Evolutionary conservation across 2,329 filamentous ascomycete species (phyloP).

Genomic region (Stachybotrys chartarum): DNA sequence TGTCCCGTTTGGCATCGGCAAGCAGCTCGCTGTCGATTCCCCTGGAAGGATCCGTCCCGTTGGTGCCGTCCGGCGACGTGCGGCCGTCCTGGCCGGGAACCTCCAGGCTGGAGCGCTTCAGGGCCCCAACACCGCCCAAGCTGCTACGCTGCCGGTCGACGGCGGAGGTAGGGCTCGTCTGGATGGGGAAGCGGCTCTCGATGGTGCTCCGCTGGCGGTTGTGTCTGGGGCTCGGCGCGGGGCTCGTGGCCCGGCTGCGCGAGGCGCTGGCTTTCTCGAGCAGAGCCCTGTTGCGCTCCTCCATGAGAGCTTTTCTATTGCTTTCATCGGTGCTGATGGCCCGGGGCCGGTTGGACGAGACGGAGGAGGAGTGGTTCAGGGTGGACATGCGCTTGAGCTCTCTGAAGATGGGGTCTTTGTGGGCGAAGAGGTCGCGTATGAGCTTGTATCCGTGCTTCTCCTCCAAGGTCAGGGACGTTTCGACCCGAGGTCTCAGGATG

Average conservation of each 20-base stretch:
- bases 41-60: constrained; percentile 27
- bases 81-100: constrained; percentile 59
- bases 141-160: constrained; percentile 43
- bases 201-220: constrained; percentile 74
- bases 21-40: constrained; percentile 11
- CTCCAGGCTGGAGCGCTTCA: constrained; percentile 67
- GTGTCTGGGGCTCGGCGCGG: constrained; percentile 58
- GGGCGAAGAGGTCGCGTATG: constrained; percentile 81
- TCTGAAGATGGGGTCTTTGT: constrained; percentile 93
- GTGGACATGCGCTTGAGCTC: constrained; percentile 87
- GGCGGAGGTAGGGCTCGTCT: constrained; percentile 54
- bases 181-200: constrained; percentile 79
- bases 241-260: constrained; percentile 68
- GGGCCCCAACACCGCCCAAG: constrained; percentile 40
- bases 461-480: constrained; percentile 89
- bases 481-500: constrained; percentile 76
- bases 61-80: constrained; percentile 32
- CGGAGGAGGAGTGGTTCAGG: constrained; percentile 56
- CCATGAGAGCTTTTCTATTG: constrained; percentile 87
- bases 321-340: constrained; percentile 94
- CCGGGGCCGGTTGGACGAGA: constrained; percentile 57
- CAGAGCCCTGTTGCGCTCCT: constrained; percentile 80
- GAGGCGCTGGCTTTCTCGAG: constrained; percentile 58
- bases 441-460: constrained; percentile 89
- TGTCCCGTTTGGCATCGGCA: constrained; percentile 53